Evolutionary conservation across 805 yeast genomes (phyloP).

Genomic region (Pichia exigua): DNA sequence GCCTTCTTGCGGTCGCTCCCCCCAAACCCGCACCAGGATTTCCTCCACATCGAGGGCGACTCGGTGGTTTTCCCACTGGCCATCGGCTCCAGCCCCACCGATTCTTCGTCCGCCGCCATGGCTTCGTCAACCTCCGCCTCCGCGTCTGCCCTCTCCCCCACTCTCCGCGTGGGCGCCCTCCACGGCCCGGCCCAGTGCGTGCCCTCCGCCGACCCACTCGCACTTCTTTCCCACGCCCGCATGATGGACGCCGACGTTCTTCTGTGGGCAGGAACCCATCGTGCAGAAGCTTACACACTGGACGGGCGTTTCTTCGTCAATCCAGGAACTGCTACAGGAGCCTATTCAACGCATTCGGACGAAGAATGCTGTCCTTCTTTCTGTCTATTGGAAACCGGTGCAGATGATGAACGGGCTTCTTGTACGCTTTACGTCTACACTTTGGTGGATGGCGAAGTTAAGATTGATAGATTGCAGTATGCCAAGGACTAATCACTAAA

Average conservation of each 20-base stretch:
- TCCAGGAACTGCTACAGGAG: constrained; percentile 97
- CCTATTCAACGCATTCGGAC: constrained; percentile 36
- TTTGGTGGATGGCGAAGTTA: constrained; percentile 69
- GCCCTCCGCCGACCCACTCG: constrained; percentile 55
- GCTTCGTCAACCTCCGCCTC: no score
- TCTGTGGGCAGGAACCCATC: constrained; percentile 84
- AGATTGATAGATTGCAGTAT: constrained; percentile 48
- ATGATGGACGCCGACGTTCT: constrained; percentile 87
- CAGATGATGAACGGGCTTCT: constrained; percentile 19
- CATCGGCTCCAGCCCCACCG: background rate
- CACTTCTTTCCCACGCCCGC: constrained; percentile 74
- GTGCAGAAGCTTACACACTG: constrained; percentile 85
- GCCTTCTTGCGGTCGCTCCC: background rate
- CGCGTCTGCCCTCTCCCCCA: background rate
- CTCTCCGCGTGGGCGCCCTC: background rate
- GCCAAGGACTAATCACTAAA: background rate
- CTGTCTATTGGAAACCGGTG: constrained; percentile 60
- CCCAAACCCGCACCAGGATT: background rate
- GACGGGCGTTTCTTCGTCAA: constrained; percentile 92
- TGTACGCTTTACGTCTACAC: constrained; percentile 85
- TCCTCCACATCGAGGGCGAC: background rate
- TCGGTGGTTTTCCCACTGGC: background rate
- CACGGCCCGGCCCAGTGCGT: background rate
- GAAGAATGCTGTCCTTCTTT: constrained; percentile 60
- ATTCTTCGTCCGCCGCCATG: no score